Evolutionary conservation across 2,329 filamentous ascomycete genomes (phyloP).

Genomic region (Aspergillus phoenicis): DNA sequence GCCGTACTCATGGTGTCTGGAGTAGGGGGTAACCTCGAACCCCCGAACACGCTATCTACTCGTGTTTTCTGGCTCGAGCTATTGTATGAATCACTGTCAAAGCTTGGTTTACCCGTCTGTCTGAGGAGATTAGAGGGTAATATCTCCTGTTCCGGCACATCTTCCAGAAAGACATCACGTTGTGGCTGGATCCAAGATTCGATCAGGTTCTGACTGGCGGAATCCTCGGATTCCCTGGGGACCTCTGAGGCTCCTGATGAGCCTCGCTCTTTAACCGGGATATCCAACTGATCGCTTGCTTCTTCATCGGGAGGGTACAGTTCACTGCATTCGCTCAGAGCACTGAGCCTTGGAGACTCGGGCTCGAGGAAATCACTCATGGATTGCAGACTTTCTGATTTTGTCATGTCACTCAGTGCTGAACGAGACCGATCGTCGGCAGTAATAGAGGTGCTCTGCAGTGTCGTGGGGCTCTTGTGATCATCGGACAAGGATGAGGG

Average conservation of each 20-base stretch:
- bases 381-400: slow-evolving; percentile 41
- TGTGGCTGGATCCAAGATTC: slow-evolving; percentile 37
- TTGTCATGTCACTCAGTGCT: slow-evolving; percentile 35
- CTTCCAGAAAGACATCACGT: slow-evolving; percentile 17
- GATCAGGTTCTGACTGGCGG: slow-evolving; percentile 30
- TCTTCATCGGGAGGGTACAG: slow-evolving; percentile 36
- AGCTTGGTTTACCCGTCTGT: slow-evolving; percentile 22
- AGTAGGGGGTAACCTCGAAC: slow-evolving; percentile 42
- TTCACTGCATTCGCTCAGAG: slow-evolving; percentile 50
- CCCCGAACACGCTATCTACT: slow-evolving; percentile 37
- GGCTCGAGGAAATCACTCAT: slow-evolving; percentile 38
- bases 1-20: slow-evolving; percentile 49
- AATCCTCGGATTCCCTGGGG: slow-evolving; percentile 19
- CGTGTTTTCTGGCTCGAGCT: slow-evolving; percentile 31
- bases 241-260: slow-evolving; percentile 21
- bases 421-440: slow-evolving; percentile 32
- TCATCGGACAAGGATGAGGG: slow-evolving; percentile 45
- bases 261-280: slow-evolving; percentile 30
- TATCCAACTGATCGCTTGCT: slow-evolving; percentile 30
- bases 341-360: slow-evolving; percentile 45
- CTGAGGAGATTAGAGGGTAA: slow-evolving; percentile 26
- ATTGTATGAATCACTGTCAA: slow-evolving; percentile 29
- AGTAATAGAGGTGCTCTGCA: slow-evolving; percentile 43
- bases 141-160: slow-evolving; percentile 21
- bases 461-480: slow-evolving; percentile 39